Evolutionary conservation across 495 filamentous ascomycete species (phyloP), one percentile per base, ranked within the genome.

Genomic region (Daldinia loculata): DNA sequence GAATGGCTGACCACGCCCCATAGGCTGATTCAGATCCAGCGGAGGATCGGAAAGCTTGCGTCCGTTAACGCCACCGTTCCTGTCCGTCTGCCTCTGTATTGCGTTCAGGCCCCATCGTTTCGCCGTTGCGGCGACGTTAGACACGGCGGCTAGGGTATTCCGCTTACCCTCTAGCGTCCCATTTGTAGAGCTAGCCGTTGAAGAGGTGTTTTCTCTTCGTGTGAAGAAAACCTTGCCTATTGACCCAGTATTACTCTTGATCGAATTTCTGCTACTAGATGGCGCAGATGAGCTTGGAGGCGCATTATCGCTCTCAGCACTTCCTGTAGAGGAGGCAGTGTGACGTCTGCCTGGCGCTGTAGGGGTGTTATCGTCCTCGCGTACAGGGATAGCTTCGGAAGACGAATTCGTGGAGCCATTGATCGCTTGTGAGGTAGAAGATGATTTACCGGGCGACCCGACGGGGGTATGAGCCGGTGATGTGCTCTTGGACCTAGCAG

Each of bases 61-160:
- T 51, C 58, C 66, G 52, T 59, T 75, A 34, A 4, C 60, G 7
- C 36, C 38, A 8, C 36, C 60, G 70, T 69, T 74, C 76, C 79
- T 74, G 15, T 80, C 81, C 26, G 74, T 77, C 55, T 87, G 84
- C 41, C 89, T 86, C 56, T 88, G 87, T 56, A 94, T 84, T 4
- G 92, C 88, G 71, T 87, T 90, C 82, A 88, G 86, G 17, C 91
- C 88, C 94, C 94, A 98, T 78, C 92, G 93, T 77, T 91, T 94
- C 2, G 93, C 92, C 12, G 87, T 89, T 5, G 91, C 89, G 15
- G 93, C 91, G 4, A 89, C 92, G 50, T 89, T 89, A 0, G 89
- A 87, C 38, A 96, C 84, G 4, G 90, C 87, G 29, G 87, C 83
- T 30, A 89, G 61, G 3, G 84, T 79, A 50, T 80, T 80, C 12